phyloP scores from a whole-genome alignment of 2,329 filamentous ascomycete genomes.

The Aspergillus pseudoglaucus region DNA sequence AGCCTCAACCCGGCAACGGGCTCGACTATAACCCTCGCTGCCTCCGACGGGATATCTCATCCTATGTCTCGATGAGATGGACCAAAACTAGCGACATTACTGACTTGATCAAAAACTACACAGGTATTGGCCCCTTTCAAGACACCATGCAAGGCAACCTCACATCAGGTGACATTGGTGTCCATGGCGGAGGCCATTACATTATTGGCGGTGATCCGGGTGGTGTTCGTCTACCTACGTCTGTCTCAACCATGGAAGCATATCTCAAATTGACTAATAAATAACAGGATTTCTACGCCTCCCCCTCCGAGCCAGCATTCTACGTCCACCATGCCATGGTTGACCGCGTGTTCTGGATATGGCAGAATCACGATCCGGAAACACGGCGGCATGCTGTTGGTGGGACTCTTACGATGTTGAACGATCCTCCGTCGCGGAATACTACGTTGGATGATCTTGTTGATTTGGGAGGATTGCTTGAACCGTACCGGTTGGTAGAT shows the following conservation, averaged over 20 bases:
- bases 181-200: constrained; percentile 44
- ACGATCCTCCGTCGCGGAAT: constrained; percentile 13
- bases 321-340: constrained; percentile 43
- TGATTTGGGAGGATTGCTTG: constrained; percentile 13
- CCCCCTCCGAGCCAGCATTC: constrained; percentile 41
- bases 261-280: neutral
- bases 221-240: constrained; percentile 10
- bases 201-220: constrained; percentile 40
- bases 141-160: constrained; percentile 15
- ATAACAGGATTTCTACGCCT: constrained; percentile 36
- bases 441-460: constrained; percentile 20
- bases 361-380: constrained; percentile 35
- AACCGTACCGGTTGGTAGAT: constrained; percentile 10
- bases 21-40: constrained; percentile 27
- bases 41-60: constrained; percentile 21
- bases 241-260: neutral
- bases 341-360: constrained; percentile 43
- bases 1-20: constrained; percentile 10
- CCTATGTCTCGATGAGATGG: constrained; percentile 9
- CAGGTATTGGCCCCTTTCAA: constrained; percentile 18
- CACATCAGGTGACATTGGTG: constrained; percentile 31
- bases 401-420: constrained; percentile 5
- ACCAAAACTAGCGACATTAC: constrained; percentile 13
- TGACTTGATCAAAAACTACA: constrained; percentile 13
- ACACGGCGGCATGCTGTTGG: constrained; percentile 3